A percentile compares a stretch with the other conserved stretches of the same genome.
Conservation (phyloP, 305 asterid genomes). For the Solanum hybrid region DNA sequence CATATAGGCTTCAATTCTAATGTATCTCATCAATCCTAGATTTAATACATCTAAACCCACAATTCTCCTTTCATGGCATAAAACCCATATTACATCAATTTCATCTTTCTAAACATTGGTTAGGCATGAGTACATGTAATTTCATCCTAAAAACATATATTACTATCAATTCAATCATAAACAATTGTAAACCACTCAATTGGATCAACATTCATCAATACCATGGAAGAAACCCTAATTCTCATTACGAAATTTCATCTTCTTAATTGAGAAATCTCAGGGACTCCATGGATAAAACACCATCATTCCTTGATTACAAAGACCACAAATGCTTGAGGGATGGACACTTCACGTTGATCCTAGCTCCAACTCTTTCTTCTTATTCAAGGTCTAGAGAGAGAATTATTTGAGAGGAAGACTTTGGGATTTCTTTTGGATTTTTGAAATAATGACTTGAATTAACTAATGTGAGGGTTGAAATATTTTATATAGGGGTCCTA, state of each 20-base stretch:
- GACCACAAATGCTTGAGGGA: neutral
- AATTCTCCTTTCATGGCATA: neutral
- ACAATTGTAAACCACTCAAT: neutral
- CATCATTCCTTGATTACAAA: neutral
- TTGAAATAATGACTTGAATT: too few species aligned
- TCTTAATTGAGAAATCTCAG: neutral
- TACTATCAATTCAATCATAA: neutral
- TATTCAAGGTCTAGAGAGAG: too few species aligned
- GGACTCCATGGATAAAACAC: neutral
- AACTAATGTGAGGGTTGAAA: too few species aligned
- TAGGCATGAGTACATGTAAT: neutral
- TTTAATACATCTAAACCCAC: neutral
- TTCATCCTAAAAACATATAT: neutral
- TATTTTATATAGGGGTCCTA: too few species aligned
- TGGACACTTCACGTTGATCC: neutral
- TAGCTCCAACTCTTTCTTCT: neutral
- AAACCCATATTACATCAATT: neutral
- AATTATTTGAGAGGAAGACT: neutral
- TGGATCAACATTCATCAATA: neutral
- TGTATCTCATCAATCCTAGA: neutral
- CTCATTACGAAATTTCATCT: neutral
- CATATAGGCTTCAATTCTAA: neutral
- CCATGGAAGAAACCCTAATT: neutral
- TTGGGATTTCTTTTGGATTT: too few species aligned
- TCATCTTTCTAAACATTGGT: neutral